phyloP scores from a whole-genome alignment of 306 rosid species.

The Prunus mira region DNA sequence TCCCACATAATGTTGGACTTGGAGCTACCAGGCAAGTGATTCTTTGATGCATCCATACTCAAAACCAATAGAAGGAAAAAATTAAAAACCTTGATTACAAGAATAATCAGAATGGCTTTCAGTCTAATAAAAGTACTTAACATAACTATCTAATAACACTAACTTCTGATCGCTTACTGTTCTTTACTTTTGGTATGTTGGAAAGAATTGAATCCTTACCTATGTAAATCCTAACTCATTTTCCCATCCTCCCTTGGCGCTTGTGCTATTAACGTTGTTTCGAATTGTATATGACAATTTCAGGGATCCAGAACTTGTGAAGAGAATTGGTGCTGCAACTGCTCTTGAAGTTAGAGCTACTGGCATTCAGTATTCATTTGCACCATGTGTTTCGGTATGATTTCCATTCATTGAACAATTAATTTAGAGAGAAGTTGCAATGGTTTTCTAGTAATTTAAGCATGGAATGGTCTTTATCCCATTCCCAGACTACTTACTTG shows the following conservation, averaged over 20 bases:
- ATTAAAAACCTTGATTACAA: too few relatives aligned
- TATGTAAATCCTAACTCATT: not conserved
- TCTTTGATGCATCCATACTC: too few relatives aligned
- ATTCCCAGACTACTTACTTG: not conserved
- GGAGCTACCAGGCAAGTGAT: slow-evolving; percentile 22
- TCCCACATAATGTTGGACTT: slow-evolving; percentile 24
- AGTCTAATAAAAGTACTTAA: too few relatives aligned
- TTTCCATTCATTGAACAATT: not conserved
- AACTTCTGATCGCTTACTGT: too few relatives aligned
- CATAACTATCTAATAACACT: too few relatives aligned
- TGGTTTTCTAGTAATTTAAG: not conserved
- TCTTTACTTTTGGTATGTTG: not conserved
- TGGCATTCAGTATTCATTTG: slow-evolving; percentile 20
- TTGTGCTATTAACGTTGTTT: not conserved
- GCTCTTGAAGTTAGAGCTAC: slow-evolving; percentile 1
- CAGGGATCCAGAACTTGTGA: slow-evolving; percentile 17
- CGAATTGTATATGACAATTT: not conserved
- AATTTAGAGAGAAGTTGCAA: not conserved
- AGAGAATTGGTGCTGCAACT: slow-evolving; percentile 12
- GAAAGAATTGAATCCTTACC: not conserved
- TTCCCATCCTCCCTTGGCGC: not conserved
- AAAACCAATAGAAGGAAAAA: too few relatives aligned
- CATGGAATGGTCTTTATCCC: not conserved
- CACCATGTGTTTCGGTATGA: slow-evolving; percentile 22
- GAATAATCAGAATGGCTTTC: too few relatives aligned